These are phyloP conservation scores for Echria macrotheca DNA, from an alignment of 495 filamentous ascomycete genomes.

Conservation along the genomic window DNA sequence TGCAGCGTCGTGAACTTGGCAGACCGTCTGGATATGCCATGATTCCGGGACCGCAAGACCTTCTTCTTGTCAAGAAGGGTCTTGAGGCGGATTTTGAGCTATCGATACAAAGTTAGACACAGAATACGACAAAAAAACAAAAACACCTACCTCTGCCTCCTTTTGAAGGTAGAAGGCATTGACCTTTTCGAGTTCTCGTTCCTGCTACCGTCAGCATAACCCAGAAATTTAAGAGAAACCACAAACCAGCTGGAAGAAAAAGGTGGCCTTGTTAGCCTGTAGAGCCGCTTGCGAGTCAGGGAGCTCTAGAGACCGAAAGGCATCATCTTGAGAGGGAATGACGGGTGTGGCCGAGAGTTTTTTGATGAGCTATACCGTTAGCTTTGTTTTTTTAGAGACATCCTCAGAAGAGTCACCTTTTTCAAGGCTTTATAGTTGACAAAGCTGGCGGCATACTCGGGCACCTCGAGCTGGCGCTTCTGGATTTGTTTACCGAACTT, in stretches of 20 bases:
- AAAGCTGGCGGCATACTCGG: constrained; percentile 98
- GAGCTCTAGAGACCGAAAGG: constrained; percentile 36
- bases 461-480: constrained; percentile 96
- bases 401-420: constrained; percentile 56
- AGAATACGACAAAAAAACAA: neutral
- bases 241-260: constrained; percentile 92
- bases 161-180: constrained; percentile 97
- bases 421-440: constrained; percentile 99
- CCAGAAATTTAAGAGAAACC: neutral
- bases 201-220: constrained; percentile 50
- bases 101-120: neutral
- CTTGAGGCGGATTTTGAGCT: constrained; percentile 89
- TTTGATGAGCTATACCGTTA: constrained; percentile 84
- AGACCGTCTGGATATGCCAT: constrained; percentile 72
- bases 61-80: constrained; percentile 93
- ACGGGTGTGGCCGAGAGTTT: constrained; percentile 87
- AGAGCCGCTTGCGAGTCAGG: constrained; percentile 81
- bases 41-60: constrained; percentile 69
- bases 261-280: constrained; percentile 95
- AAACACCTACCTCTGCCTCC: constrained; percentile 77
- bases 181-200: constrained; percentile 96
- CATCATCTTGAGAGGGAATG: constrained; percentile 66
- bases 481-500: constrained; percentile 99
- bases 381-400: neutral
- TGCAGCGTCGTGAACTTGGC: constrained; percentile 89